phyloP scores from a whole-genome alignment of 164 flowering plant genomes.

The Liquidambar formosana region DNA sequence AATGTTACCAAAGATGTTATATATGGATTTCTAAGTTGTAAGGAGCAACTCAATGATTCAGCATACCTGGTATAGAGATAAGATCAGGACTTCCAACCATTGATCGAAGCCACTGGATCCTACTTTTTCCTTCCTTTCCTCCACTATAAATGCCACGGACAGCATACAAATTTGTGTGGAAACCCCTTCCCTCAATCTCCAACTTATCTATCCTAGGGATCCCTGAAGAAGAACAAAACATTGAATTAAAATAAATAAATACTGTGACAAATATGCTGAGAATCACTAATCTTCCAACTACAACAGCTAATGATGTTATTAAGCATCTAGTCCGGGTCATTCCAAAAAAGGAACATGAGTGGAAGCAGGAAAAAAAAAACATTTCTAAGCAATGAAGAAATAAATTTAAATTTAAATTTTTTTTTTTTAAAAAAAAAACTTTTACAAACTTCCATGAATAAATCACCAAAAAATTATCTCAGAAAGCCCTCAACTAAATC shows the following conservation, averaged over 20 bases:
- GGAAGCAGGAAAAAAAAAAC: not conserved
- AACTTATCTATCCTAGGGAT: conserved; percentile 80
- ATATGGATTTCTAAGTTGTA: not conserved
- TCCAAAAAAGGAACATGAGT: not conserved
- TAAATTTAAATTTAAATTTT: no score
- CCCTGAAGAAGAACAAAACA: conserved; percentile 41
- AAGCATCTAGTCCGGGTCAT: not conserved
- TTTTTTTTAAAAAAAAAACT: not conserved
- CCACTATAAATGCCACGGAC: conserved; percentile 90
- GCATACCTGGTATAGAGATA: conserved; percentile 83
- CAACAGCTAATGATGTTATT: not conserved
- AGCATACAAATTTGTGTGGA: conserved; percentile 94
- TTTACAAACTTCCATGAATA: not conserved
- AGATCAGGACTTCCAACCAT: conserved; percentile 99
- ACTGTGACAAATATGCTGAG: not conserved
- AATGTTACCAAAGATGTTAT: not conserved
- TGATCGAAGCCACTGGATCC: conserved; percentile 96
- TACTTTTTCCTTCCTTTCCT: conserved; percentile 97
- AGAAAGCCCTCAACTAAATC: not conserved
- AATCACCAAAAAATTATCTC: not conserved
- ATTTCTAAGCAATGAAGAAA: not conserved
- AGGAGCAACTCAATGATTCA: not conserved
- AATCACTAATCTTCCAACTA: not conserved
- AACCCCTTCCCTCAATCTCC: conserved; percentile 97
- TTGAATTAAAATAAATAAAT: not conserved